Conservation (phyloP, 192 early-diverging fungal genomes). For the Chytriomyces hyalinus region DNA sequence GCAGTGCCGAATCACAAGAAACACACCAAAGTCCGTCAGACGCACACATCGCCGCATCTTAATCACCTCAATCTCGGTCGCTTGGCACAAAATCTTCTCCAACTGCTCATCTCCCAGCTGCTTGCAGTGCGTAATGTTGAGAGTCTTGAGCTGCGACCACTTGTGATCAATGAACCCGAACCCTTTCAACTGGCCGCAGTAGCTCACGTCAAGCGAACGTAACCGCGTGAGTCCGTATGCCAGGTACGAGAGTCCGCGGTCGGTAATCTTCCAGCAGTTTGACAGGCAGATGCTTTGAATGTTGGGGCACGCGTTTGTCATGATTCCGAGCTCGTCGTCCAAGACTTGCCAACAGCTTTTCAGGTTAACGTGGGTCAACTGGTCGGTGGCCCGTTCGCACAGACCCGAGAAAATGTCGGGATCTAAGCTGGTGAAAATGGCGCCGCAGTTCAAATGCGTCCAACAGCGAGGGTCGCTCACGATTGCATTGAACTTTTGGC, state of each 20-base stretch:
- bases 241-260: constrained; percentile 46
- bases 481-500: constrained; percentile 42
- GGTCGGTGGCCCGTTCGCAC: constrained; percentile 31
- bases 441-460: constrained; percentile 40
- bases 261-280: constrained; percentile 65
- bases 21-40: constrained; percentile 58
- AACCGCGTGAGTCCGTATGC: constrained; percentile 36
- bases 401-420: constrained; percentile 24
- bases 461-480: constrained; percentile 45
- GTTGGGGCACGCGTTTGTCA: constrained; percentile 51
- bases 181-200: constrained; percentile 59
- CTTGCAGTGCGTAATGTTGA: constrained; percentile 61
- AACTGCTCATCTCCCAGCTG: constrained; percentile 53
- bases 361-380: constrained; percentile 38
- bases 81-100: constrained; percentile 50
- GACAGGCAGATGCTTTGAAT: constrained; percentile 43
- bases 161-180: constrained; percentile 48
- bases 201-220: constrained; percentile 49
- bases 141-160: constrained; percentile 39
- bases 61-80: constrained; percentile 47
- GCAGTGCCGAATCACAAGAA: constrained; percentile 57
- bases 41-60: constrained; percentile 50
- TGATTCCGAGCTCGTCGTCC: constrained; percentile 44
- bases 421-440: constrained; percentile 37
- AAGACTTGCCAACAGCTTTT: constrained; percentile 49